phyloP scores from a whole-genome alignment of 2,329 filamentous ascomycete species.

The Colletotrichum tamarilloi region DNA sequence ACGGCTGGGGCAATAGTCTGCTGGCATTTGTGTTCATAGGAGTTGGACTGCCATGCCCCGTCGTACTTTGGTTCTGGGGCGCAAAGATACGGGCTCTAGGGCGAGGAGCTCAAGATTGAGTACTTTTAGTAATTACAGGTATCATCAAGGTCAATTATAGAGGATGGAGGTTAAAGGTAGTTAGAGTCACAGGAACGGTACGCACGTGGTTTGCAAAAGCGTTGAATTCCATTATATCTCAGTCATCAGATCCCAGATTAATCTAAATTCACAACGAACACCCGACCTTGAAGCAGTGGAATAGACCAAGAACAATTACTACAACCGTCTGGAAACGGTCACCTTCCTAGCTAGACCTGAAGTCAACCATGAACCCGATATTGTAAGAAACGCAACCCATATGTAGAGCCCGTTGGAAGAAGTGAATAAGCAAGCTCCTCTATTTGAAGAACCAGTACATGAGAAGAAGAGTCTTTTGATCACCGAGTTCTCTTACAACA shows the following conservation, averaged over 20 bases:
- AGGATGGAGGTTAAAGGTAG: too few relatives aligned
- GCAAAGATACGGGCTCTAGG: not conserved
- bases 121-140: not conserved
- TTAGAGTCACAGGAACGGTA: not conserved
- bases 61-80: slow-evolving; percentile 14
- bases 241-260: not conserved
- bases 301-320: not conserved
- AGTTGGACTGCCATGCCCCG: not conserved
- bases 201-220: not conserved
- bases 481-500: not conserved
- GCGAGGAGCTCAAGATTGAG: not conserved
- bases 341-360: not conserved
- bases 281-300: not conserved
- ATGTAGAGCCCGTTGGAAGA: not conserved
- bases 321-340: not conserved
- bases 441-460: not conserved
- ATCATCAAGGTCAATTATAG: not conserved
- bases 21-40: slow-evolving; percentile 51
- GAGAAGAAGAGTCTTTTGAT: not conserved
- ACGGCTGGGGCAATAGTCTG: slow-evolving; percentile 56
- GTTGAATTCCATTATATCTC: not conserved
- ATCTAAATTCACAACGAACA: not conserved
- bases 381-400: not conserved
- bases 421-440: not conserved
- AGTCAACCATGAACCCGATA: not conserved